These are phyloP conservation scores for Udeniomyces megalosporus DNA, from an alignment of 768 basidiomycete species.

Conservation along the genomic window DNA sequence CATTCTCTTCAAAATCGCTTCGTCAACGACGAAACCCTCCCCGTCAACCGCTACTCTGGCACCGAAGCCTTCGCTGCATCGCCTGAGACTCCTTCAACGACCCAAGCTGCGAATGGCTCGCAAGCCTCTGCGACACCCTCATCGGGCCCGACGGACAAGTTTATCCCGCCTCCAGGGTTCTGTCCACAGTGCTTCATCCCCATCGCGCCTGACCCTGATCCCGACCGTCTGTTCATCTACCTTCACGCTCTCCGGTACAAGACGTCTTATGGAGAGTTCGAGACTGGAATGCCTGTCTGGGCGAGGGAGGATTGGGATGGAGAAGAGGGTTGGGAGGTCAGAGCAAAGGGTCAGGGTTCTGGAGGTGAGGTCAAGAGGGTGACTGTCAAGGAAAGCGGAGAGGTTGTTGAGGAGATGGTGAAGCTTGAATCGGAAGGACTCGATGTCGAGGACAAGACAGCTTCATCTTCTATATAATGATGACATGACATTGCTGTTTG, in stretches of 20 bases:
- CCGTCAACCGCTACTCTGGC: not conserved
- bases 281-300: conserved; percentile 82
- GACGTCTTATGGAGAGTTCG: conserved; percentile 61
- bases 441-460: too few relatives aligned
- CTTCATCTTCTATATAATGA: too few relatives aligned
- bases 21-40: conserved; percentile 5
- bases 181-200: conserved; percentile 87
- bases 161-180: conserved; percentile 34
- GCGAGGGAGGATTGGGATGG: conserved; percentile 36
- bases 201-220: conserved; percentile 78
- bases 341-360: conserved; percentile 6
- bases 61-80: too few relatives aligned
- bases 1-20: conserved; percentile 3
- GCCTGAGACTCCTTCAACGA: not conserved
- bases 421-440: too few relatives aligned
- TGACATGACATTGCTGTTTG: too few relatives aligned
- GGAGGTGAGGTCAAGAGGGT: conserved; percentile 2
- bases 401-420: not conserved
- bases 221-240: conserved; percentile 86
- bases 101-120: not conserved
- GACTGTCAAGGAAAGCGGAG: not conserved
- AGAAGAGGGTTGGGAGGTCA: conserved; percentile 3
- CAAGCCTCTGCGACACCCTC: not conserved
- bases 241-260: conserved; percentile 60
- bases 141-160: not conserved